These are phyloP conservation scores for Cladosporium sp. DNA, from an alignment of 2,329 filamentous ascomycete species.

Conservation along the genomic window DNA sequence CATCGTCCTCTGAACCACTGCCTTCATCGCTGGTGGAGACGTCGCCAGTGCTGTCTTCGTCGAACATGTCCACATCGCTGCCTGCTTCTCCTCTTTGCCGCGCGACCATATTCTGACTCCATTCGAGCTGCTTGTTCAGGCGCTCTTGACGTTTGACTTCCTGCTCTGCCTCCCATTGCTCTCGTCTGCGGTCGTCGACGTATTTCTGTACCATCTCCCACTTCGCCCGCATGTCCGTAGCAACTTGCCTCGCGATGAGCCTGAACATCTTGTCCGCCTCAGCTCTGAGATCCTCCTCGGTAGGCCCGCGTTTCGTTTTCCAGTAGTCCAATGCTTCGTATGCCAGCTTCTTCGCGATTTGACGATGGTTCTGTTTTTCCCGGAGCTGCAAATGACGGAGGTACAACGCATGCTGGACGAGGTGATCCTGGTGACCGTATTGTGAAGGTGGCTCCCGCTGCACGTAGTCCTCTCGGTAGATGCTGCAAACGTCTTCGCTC, in stretches of 20 bases:
- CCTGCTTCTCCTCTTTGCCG: slow-evolving; percentile 26
- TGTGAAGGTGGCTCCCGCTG: slow-evolving; percentile 68
- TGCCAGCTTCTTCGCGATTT: slow-evolving; percentile 72
- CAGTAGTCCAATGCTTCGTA: slow-evolving; percentile 72
- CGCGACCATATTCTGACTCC: slow-evolving; percentile 26
- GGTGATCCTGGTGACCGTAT: slow-evolving; percentile 82
- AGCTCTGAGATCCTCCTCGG: slow-evolving; percentile 70
- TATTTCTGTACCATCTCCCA: slow-evolving; percentile 55
- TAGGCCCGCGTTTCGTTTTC: slow-evolving; percentile 66
- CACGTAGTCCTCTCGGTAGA: slow-evolving; percentile 45
- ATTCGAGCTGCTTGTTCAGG: slow-evolving; percentile 50
- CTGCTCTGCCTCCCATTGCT: slow-evolving; percentile 57
- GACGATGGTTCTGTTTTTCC: slow-evolving; percentile 71
- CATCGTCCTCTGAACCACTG: slow-evolving; percentile 35
- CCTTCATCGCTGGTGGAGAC: slow-evolving; percentile 32
- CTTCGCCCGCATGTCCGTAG: slow-evolving; percentile 56
- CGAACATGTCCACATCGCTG: slow-evolving; percentile 19
- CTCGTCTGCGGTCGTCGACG: slow-evolving; percentile 50
- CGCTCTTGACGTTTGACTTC: slow-evolving; percentile 66
- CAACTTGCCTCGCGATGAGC: slow-evolving; percentile 65
- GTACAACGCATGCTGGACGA: slow-evolving; percentile 70
- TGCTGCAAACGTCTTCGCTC: slow-evolving; percentile 54
- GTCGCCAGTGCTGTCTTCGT: slow-evolving; percentile 20
- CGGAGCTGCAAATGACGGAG: slow-evolving; percentile 73
- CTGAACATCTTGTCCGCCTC: slow-evolving; percentile 63